Percentiles rank a stretch among this genome's conserved stretches.
phyloP scores from a whole-genome alignment of 225 moss, liverwort and hornwort genomes.

The Physcomitrium patens region DNA sequence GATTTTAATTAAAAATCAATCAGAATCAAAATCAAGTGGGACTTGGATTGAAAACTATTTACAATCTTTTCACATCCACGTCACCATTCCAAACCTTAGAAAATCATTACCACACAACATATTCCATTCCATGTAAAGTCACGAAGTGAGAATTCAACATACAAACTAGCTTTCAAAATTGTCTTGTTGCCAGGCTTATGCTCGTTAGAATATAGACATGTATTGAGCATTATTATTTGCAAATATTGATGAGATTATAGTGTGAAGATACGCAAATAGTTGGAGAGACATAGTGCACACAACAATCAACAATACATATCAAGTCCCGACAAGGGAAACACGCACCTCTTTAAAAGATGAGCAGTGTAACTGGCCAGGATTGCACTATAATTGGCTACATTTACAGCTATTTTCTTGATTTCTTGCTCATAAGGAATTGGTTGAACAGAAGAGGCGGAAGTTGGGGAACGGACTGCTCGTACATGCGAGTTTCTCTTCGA shows the following conservation, averaged over 20 bases:
- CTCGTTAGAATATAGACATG: background rate
- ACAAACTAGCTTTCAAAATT: background rate
- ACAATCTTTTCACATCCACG: background rate
- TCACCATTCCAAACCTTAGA: background rate
- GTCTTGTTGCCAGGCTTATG: background rate
- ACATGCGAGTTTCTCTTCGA: conserved; percentile 1
- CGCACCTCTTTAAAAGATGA: conserved; percentile 26
- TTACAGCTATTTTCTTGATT: conserved; percentile 24
- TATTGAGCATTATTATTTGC: background rate
- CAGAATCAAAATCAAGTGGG: background rate
- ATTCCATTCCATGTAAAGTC: background rate
- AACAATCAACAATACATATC: background rate
- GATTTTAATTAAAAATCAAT: background rate
- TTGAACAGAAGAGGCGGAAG: background rate
- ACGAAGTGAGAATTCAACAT: conserved; percentile 6
- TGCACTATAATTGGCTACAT: conserved; percentile 24
- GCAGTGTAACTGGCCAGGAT: conserved; percentile 21
- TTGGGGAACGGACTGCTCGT: background rate
- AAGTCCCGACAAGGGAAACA: background rate
- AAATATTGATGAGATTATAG: background rate
- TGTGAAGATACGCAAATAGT: background rate
- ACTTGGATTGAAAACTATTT: background rate
- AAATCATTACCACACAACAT: background rate
- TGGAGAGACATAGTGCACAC: background rate
- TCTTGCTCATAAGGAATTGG: conserved; percentile 16